Evolutionary conservation across 225 moss, liverwort and hornwort species (phyloP), one percentile per base, ranked within the genome.

Genomic region (Bryum argenteum): DNA sequence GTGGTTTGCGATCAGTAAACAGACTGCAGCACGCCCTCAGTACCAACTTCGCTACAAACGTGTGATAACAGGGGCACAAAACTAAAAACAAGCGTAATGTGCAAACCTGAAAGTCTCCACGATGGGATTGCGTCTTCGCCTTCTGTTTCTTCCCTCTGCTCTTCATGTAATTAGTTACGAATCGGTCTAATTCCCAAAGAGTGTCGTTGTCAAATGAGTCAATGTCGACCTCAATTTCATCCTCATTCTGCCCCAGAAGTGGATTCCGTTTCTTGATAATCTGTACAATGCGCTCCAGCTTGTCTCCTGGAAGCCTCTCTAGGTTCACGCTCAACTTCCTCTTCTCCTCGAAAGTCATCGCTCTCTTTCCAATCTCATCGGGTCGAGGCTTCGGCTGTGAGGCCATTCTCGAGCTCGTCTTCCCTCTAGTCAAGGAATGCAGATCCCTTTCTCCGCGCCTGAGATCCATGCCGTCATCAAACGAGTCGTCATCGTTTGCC

Each of bases 201-300:
- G 92, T 93, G 10, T 93, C 90, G 22, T 87, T 90, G 67, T 93
- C 87, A 24, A 93, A 85, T 1, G 92, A 83, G 67, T 93, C 88
- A 2, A 90, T 88, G 54, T 93, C 92, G 3, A 93, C 82, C 41
- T 93, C 92, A 9, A 93, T 88, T 68, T 90, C 90, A 21, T 87
- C 86, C 42, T 90, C 78, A 21, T 83, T 83, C 72, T 83, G 79
- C 79, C 75, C 79, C 47, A 83, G 75, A 76, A 79, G 79, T 17
- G 82, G 82, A 39, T 83, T 83, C 47, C 76, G 81, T 72, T 93
- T 93, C 81, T 88, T 90, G 21, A 93, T 86, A 53, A 92, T 92
- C 76, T 92, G 92, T 65, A 92, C 92, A 81, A 92, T 90, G 5
- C 84, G 82, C 19, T 86, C 92, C 71, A 92, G n/a, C 78, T 92